Conservation (phyloP, 441 rosid species). For the Manihot esculenta region DNA sequence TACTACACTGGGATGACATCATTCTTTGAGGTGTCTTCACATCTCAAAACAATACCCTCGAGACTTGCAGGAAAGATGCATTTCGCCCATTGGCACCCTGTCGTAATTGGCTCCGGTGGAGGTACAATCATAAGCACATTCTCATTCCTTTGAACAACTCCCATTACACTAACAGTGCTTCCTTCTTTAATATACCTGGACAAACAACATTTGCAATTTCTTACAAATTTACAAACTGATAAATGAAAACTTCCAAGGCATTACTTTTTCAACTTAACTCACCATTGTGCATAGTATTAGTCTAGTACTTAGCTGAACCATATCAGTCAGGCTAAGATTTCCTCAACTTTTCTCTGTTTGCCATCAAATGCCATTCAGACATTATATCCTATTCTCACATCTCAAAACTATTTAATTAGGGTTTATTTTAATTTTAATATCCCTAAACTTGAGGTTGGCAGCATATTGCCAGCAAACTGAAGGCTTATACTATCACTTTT, state of each 20-base stretch:
- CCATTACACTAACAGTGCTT: constrained; percentile 97
- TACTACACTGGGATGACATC: constrained; percentile 90
- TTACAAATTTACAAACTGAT: constrained; percentile 5
- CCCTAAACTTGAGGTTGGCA: neutral
- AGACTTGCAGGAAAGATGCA: constrained; percentile 89
- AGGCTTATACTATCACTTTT: neutral
- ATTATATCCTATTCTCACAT: no score
- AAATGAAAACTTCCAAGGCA: no score
- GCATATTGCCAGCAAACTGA: neutral
- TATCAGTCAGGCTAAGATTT: neutral
- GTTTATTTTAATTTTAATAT: no score
- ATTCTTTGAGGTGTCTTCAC: constrained; percentile 91
- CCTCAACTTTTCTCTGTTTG: no score
- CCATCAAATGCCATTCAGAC: no score
- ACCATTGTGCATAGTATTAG: neutral
- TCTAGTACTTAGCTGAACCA: no score
- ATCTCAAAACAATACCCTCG: constrained; percentile 91
- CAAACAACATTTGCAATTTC: neutral
- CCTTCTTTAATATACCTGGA: constrained; percentile 96
- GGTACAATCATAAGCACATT: constrained; percentile 97
- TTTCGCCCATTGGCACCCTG: constrained; percentile 93
- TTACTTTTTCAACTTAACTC: neutral
- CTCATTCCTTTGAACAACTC: constrained; percentile 97
- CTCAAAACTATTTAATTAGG: no score
- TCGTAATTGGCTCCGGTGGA: constrained; percentile 78